Conservation (phyloP, 2,329 filamentous ascomycete genomes). For the Calonectria hawksworthii region DNA sequence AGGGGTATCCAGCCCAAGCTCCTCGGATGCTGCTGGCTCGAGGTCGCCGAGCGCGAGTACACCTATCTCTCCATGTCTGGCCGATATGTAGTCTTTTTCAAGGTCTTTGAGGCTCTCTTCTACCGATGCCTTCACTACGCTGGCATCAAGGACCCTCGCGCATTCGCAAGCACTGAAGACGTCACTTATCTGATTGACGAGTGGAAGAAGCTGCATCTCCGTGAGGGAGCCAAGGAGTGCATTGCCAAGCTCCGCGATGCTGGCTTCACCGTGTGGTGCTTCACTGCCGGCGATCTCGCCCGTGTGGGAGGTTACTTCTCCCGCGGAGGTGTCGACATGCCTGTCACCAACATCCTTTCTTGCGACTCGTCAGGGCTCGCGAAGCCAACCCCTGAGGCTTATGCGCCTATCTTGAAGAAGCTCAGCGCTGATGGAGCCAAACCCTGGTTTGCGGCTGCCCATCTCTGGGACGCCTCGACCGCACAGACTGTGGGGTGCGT, state of each 20-base stretch:
- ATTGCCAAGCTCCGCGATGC: constrained; percentile 33
- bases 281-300: constrained; percentile 34
- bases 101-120: constrained; percentile 25
- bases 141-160: constrained; percentile 14
- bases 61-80: constrained; percentile 28
- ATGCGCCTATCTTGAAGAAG: constrained; percentile 34
- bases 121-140: constrained; percentile 29
- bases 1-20: constrained; percentile 22
- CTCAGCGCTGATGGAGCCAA: constrained; percentile 29
- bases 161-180: constrained; percentile 17
- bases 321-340: constrained; percentile 33
- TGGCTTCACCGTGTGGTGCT: constrained; percentile 33
- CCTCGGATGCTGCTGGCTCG: constrained; percentile 23
- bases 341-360: constrained; percentile 32
- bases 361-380: constrained; percentile 37
- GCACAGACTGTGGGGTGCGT: constrained; percentile 37
- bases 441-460: constrained; percentile 38
- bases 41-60: constrained; percentile 28
- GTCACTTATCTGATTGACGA: constrained; percentile 8
- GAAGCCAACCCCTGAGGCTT: constrained; percentile 39
- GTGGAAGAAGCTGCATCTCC: constrained; percentile 18
- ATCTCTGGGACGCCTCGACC: constrained; percentile 39
- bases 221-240: constrained; percentile 31
- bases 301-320: constrained; percentile 35
- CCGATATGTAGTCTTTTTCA: constrained; percentile 26